Evolutionary conservation across 768 basidiomycete genomes (phyloP), one percentile per base, ranked within the genome.

Genomic region (Pisolithus sp.): DNA sequence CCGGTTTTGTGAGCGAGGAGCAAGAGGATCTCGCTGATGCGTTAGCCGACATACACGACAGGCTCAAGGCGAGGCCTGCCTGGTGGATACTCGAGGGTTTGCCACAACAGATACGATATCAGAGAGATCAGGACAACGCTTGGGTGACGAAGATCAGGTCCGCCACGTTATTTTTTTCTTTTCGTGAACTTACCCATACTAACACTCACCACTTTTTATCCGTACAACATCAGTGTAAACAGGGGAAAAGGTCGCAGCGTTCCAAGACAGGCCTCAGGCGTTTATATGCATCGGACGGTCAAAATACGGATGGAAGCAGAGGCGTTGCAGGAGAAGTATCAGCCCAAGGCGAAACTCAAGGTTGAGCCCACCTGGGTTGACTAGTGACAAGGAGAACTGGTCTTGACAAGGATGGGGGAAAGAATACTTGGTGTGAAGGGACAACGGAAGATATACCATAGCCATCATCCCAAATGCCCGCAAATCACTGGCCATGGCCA

Each of bases 11-110:
- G 56, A 69, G 62, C 26, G 79, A 87, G 59, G 85, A 85, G 58
- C 75, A 78, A 13, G 83, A 86, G 51, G 83, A 86, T 37, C 54
- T 82, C 28, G 59, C 63, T 4, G 85, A 86, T 59, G 76, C 77
- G 8, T 54, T 82, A n/a, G 67, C 69, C 45, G 66, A 65, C 2
- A 69, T 76, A 13, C 77, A 79, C 49, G 83, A 86, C 62, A 73
- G 82, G 71, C 72, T 86, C 48, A 59, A 68, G 21, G 59, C 71
- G 5, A 17, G 26, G 28, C 43, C 43, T 13, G 56, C 64, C 21
- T 70, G 62, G 49, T 44, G 49, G 0, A 41, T 41, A 41, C 40
- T 41, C 7, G 40, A 41, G 40, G n/a, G 21, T 41, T 15, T 41
- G 10, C 40, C 40, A 3, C 40, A 41, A 20, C 21, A 41, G 7